Evolutionary conservation across 2,329 filamentous ascomycete species (phyloP).

Genomic region (Thelonectria rubi): DNA sequence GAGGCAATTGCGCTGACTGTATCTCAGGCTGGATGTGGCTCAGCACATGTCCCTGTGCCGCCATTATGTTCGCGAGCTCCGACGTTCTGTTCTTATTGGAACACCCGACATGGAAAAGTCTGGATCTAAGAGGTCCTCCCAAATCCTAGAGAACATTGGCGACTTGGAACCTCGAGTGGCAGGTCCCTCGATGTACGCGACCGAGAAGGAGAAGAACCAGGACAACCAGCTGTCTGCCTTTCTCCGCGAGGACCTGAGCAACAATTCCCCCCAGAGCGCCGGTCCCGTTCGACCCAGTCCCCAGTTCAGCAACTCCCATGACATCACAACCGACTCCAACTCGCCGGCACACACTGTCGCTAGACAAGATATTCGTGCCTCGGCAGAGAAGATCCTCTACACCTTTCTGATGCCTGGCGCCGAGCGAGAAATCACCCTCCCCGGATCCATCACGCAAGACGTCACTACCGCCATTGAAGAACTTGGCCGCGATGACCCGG

Average conservation of each 20-base stretch:
- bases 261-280: conserved; percentile 66
- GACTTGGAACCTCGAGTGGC: conserved; percentile 70
- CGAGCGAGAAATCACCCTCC: conserved; percentile 94
- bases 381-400: conserved; percentile 98
- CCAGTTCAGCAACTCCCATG: conserved; percentile 68
- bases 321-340: conserved; percentile 76
- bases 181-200: conserved; percentile 69
- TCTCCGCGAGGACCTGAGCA: conserved; percentile 71
- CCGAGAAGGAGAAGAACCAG: conserved; percentile 77
- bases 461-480: conserved; percentile 91
- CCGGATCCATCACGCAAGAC: conserved; percentile 83
- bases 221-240: conserved; percentile 94
- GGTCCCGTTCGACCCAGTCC: conserved; percentile 58
- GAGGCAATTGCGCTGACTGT: conserved; percentile 27
- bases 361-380: conserved; percentile 89
- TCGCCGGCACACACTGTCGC: conserved; percentile 85
- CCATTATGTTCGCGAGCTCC: conserved; percentile 95
- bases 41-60: conserved; percentile 98
- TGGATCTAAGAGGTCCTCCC: conserved; percentile 85
- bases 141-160: conserved; percentile 76
- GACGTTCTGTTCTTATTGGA: conserved; percentile 89
- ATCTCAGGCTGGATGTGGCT: conserved; percentile 91
- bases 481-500: conserved; percentile 90
- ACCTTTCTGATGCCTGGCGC: conserved; percentile 95
- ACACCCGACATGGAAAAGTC: conserved; percentile 89